Evolutionary conservation across 2,329 filamentous ascomycete species (phyloP).

Genomic region (Penicillium capsulatum): DNA sequence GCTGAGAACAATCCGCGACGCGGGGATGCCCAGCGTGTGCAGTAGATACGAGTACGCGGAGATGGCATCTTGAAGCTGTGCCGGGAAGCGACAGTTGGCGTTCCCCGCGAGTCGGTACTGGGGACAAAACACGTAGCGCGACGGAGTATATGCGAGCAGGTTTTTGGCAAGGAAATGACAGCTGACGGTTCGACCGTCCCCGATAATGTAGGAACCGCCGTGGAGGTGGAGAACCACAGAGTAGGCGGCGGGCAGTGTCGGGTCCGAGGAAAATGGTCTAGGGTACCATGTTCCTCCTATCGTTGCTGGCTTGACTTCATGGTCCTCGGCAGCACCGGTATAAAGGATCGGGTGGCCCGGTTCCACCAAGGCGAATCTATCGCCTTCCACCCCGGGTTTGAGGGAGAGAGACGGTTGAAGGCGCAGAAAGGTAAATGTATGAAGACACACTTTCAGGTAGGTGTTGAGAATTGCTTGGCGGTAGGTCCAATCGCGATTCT

Average conservation of each 20-base stretch:
- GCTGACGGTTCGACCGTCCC: constrained; percentile 14
- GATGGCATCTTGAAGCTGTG: constrained; percentile 24
- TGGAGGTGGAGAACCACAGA: constrained; percentile 18
- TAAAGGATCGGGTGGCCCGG: constrained; percentile 8
- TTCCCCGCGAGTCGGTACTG: constrained; percentile 23
- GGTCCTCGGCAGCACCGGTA: constrained; percentile 10
- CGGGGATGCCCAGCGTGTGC: constrained; percentile 16
- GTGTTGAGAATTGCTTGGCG: constrained; percentile 10
- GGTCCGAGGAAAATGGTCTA: constrained; percentile 1
- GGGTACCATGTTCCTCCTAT: constrained; percentile 19
- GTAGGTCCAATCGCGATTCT: constrained; percentile 14
- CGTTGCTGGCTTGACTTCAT: constrained; percentile 10
- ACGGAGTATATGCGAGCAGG: constrained; percentile 12
- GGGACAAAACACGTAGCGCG: constrained; percentile 12
- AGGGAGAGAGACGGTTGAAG: constrained; percentile 12
- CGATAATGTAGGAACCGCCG: constrained; percentile 18
- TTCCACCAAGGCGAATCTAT: constrained; percentile 13
- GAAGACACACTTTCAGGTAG: constrained; percentile 8
- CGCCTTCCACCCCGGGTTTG: constrained; percentile 7
- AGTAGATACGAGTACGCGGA: constrained; percentile 21
- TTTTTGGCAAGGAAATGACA: constrained; percentile 13
- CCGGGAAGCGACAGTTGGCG: constrained; percentile 21
- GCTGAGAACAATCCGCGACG: constrained; percentile 20
- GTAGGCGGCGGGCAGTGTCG: constrained; percentile 6
- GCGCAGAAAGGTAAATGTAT: constrained; percentile 5